Percentiles rank a stretch among this genome's conserved stretches.
phyloP scores from a whole-genome alignment of 1,284 basidiomycete genomes.

The Austroboletus olivaceoglutinosus region DNA sequence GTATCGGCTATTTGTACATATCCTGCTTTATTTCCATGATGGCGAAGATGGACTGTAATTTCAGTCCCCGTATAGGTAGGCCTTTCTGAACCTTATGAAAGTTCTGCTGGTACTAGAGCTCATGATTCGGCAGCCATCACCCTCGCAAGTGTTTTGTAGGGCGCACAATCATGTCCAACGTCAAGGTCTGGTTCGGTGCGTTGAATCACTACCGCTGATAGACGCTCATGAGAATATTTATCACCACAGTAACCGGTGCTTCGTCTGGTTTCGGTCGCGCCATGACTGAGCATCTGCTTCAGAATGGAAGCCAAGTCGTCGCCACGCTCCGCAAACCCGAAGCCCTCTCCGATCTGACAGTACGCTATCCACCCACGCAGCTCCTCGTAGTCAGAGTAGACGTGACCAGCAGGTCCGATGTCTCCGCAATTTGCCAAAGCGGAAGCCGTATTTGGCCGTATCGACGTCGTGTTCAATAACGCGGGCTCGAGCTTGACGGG shows the following conservation, averaged over 20 bases:
- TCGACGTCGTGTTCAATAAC: too few species aligned
- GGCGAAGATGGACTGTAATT: too few species aligned
- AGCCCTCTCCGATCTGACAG: slow-evolving; percentile 27
- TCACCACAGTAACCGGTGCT: slow-evolving; percentile 18
- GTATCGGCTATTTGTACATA: too few species aligned
- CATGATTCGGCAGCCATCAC: too few species aligned
- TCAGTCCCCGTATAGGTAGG: too few species aligned
- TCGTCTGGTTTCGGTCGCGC: slow-evolving; percentile 30
- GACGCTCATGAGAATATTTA: not conserved
- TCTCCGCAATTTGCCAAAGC: slow-evolving; percentile 28
- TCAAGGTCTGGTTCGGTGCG: not conserved
- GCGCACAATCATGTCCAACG: too few species aligned
- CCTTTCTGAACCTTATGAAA: too few species aligned
- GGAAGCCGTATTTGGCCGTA: not conserved
- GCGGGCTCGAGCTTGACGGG: too few species aligned
- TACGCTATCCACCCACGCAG: slow-evolving; percentile 25
- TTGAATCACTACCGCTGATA: not conserved
- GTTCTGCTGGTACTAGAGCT: too few species aligned
- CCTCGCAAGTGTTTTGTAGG: too few species aligned
- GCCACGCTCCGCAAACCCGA: slow-evolving; percentile 35
- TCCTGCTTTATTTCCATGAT: too few species aligned
- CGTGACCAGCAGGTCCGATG: slow-evolving; percentile 31
- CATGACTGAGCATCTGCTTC: slow-evolving; percentile 17
- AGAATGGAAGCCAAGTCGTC: too few species aligned
- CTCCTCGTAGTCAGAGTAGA: slow-evolving; percentile 42